Evolutionary conservation across 176 grass and related monocot genomes (phyloP).

Genomic region (Ananas comosus): DNA sequence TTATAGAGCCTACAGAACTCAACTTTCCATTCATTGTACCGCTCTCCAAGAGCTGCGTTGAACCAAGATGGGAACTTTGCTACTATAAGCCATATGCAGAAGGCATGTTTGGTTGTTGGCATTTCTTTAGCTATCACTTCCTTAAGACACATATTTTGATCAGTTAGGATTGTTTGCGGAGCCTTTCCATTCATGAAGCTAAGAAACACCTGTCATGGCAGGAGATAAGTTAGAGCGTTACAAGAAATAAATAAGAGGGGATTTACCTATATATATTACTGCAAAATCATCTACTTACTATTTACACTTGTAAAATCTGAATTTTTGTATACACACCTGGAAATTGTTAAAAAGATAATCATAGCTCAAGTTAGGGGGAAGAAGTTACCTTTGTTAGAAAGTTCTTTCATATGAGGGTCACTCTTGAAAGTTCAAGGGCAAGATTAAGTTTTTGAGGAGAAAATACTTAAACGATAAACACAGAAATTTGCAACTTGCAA

Average conservation of each 20-base stretch:
- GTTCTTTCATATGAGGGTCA: too few species aligned
- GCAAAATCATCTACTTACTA: too few species aligned
- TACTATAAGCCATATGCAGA: slow-evolving; percentile 44
- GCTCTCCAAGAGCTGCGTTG: slow-evolving; percentile 40
- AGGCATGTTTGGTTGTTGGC: slow-evolving; percentile 53
- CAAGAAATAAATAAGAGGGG: background rate
- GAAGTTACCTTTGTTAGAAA: too few species aligned
- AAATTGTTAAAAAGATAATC: too few species aligned
- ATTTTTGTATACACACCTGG: background rate
- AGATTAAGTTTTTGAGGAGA: too few species aligned
- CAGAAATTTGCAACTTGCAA: too few species aligned
- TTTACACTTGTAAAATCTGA: too few species aligned
- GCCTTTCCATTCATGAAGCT: slow-evolving; percentile 68
- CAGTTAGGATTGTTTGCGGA: slow-evolving; percentile 53
- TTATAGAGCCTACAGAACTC: slow-evolving; percentile 50
- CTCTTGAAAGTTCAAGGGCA: too few species aligned
- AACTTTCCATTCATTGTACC: slow-evolving; percentile 41
- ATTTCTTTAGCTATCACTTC: slow-evolving; percentile 57
- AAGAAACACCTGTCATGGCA: slow-evolving; percentile 55
- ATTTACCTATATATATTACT: background rate
- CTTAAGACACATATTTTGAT: slow-evolving; percentile 48
- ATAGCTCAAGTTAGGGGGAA: too few species aligned
- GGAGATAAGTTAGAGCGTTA: slow-evolving; percentile 17
- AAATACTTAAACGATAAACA: too few species aligned
- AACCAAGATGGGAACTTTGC: slow-evolving; percentile 57